Conservation (phyloP, 148 eudicot species). For the Silene uniflora region DNA sequence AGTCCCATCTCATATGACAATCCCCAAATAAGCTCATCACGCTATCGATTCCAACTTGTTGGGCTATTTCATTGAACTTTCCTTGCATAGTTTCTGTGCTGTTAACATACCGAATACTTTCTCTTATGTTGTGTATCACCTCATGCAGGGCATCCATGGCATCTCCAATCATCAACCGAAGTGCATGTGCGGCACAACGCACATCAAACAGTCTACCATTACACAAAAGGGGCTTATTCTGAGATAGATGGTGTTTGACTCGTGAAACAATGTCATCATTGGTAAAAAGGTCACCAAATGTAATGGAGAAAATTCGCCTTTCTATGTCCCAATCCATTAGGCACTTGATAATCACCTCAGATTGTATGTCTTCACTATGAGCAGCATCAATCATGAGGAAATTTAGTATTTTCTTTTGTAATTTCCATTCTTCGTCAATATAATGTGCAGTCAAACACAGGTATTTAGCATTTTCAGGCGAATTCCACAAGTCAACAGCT, state of each 20-base stretch:
- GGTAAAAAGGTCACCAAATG: constrained; percentile 68
- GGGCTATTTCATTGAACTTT: constrained; percentile 75
- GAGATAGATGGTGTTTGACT: constrained; percentile 74
- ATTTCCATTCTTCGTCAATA: constrained; percentile 78
- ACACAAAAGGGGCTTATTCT: constrained; percentile 78
- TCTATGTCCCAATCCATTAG: constrained; percentile 87
- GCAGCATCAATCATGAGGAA: constrained; percentile 68
- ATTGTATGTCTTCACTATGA: constrained; percentile 72
- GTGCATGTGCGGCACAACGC: constrained; percentile 64
- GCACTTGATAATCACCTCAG: constrained; percentile 79
- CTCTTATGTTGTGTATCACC: constrained; percentile 62
- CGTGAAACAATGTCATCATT: constrained; percentile 57
- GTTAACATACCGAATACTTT: constrained; percentile 68
- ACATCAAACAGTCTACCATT: constrained; percentile 74
- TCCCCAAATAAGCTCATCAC: constrained; percentile 58
- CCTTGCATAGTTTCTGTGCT: constrained; percentile 62
- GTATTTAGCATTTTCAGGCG: constrained; percentile 68
- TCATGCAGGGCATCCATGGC: constrained; percentile 61
- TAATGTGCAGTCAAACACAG: constrained; percentile 76
- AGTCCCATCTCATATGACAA: constrained; percentile 64
- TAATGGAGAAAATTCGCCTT: constrained; percentile 75
- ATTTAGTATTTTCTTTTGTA: constrained; percentile 76
- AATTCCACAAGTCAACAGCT: constrained; percentile 77
- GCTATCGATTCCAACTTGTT: constrained; percentile 58
- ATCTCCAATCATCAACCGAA: constrained; percentile 67